Evolutionary conservation across 2,329 filamentous ascomycete species (phyloP).

Genomic region (Microdochium trichocladiopsis): DNA sequence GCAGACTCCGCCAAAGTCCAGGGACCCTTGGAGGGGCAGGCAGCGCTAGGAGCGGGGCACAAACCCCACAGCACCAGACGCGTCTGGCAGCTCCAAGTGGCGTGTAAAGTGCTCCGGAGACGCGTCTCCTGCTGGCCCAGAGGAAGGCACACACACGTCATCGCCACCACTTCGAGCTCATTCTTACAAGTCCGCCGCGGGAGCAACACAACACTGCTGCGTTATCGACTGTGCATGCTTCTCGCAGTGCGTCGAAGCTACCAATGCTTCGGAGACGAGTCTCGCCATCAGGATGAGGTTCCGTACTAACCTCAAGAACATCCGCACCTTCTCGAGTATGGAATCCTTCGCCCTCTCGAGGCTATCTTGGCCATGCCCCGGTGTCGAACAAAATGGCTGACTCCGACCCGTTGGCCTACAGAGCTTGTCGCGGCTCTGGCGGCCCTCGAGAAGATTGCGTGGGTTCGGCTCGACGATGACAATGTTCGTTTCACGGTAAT

Average conservation of each 20-base stretch:
- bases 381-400: no score
- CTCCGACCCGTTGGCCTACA: conserved; percentile 19
- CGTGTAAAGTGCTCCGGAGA: not conserved
- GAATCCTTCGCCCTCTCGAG: not conserved
- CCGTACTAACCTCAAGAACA: conserved; percentile 59
- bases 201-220: no score
- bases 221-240: not conserved
- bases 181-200: no score
- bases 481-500: conserved; percentile 92
- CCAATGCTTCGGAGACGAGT: conserved; percentile 7
- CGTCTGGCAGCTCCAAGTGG: not conserved
- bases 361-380: not conserved
- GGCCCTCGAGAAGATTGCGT: conserved; percentile 74
- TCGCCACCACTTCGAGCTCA: not conserved
- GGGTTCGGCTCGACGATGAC: conserved; percentile 83
- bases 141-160: not conserved
- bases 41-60: not conserved
- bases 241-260: conserved; percentile 4
- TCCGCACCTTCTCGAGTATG: conserved; percentile 58
- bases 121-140: not conserved
- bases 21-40: not conserved
- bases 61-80: no score
- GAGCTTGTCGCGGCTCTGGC: conserved; percentile 58
- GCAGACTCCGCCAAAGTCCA: no score
- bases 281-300: conserved; percentile 48